Base-by-base conservation (phyloP, 345 rosid genomes). In the Boechera retrofracta region DNA sequence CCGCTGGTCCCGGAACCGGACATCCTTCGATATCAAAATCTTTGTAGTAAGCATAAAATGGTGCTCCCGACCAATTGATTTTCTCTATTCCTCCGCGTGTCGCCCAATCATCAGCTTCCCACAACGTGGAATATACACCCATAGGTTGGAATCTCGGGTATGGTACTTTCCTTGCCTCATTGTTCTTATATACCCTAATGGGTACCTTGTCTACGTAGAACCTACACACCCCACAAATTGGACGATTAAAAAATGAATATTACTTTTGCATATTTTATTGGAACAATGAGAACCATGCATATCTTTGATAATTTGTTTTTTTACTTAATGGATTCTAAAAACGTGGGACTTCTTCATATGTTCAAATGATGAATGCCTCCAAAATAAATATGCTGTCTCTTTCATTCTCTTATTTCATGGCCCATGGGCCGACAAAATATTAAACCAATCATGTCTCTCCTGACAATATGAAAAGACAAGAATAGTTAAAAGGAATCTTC, bases 31-130 rank as follows among this genome's bases (percentile, higher is more conserved):
- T 90, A 77, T 91, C 95, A 33, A 94, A 92, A 83, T 92, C 95
- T 81, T 74, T 90, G 84, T 94, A 90, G 53, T 90, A 89, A 9
- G 98, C 92, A 39, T 78, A 79, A 72, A 94, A 94, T 0, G 97
- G 98, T 0, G 98, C 97, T 79, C 85, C 85, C 28, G 85, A 83
- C 98, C 98, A 94, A 75, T 92, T 73, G 18, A 90, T 94, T 72
- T 94, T 92, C 81, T 91, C 97, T 0, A 87, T 69, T 15, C 98
- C 98, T 10, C 98, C 98, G 69, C 97, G 90, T 38, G 97, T 94
- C 3, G 97, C 98, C 98, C 98, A 94, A 58, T 94, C 89, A 78
- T 94, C 98, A 0, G 98, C 97, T 75, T 94, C 95, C 98, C 98
- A 94, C 33, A 94, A 71, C 2, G 98, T 94, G 13, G 98, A 94